Evolutionary conservation across 768 basidiomycete genomes (phyloP), one percentile per base, ranked within the genome.

Genomic region (Hydnum rufescens): DNA sequence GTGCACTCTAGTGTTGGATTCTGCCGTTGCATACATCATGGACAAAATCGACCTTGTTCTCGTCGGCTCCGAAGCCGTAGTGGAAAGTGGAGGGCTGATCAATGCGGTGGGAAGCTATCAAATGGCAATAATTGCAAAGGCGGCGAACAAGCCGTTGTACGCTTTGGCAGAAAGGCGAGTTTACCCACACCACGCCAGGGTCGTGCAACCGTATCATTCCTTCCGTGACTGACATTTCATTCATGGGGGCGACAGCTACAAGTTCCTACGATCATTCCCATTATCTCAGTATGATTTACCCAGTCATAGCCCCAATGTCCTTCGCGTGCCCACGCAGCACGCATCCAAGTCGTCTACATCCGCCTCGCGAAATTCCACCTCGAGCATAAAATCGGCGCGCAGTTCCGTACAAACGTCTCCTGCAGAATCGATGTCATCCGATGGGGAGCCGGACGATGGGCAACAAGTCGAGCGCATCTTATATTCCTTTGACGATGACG

Each of bases 31-130:
- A 34, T 97, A 96, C 68, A 78, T 87, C 59, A 96, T 99, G 83
- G 87, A 93, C 58, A 81, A 84, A 59, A 88, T 93, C 19, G 87
- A 93, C 64, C 83, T 93, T 64, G 84, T 93, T 49, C 74, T 99
- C 47, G 90, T 97, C 36, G 95, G 95, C 30, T 90, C 90, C 36
- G 95, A 99, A 68, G 95, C 92, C 4, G 92, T 99, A 26, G 93
- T 95, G 3, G 95, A 97, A 66, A 89, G 85, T 57, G 95, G 95
- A 42, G 87, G 90, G 3, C 68, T 88, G 55, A 77, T 92, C 59
- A 90, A 90, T 62, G 86, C 83, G 50, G 83, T 97, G 32, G 93
- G 93, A 39, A 89, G 89, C 60, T 90, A 87, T 65, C 89, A 95
- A 67, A 89, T 96, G 59, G 93, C 95, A 3, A 82, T 95, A 61